Base-by-base conservation (phyloP, 331 rosid genomes). In the Spiraea crenata region DNA sequence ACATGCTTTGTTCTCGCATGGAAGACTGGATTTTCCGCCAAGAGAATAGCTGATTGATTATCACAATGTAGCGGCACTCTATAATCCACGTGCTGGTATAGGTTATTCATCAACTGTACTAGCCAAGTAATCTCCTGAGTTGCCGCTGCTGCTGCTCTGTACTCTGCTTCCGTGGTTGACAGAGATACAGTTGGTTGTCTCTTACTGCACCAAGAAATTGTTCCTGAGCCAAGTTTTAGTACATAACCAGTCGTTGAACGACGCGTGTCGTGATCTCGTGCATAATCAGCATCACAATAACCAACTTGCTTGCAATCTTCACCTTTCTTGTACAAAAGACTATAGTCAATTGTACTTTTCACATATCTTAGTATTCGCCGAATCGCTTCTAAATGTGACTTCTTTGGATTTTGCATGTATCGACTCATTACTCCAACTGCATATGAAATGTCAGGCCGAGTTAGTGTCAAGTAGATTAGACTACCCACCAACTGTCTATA, bases 401-500 rank as follows among this genome's bases (percentile, higher is more conserved):
- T 65, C 56, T 65, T 65, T 45, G 70, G 70, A 20, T 44, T 19
- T 17, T 65, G 51, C 16, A 65, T 65, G 31, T 65, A 46, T 16
- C n/a, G 16, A 17, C 70, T 65, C 50, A 65, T 9, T 12, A 65
- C 31, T 25, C 31, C 40, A 65, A 65, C 16, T 44, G 41, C 70
- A 46, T 38, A 64, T 16, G 70, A 65, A 16, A 65, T 65, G 15
- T 65, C 41, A 42, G 38, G 34, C 14, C 41, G n/a, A 9, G 55
- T 44, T 3, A 65, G 9, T 2, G n/a, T 65, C 25, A 65, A 25
- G 41, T 44, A 65, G 37, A 65, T 65, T 2, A 65, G 41, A 46
- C 52, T 65, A 65, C 70, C 56, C 31, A 65, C 70, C 7, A 45
- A 46, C 45, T 65, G 70, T 65, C 38, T 41, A 65, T 65, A 65